A percentile compares a stretch with the other conserved stretches of the same genome.
phyloP scores from a whole-genome alignment of 1,139 yeast genomes.

The Saccharomyces hybrid region DNA sequence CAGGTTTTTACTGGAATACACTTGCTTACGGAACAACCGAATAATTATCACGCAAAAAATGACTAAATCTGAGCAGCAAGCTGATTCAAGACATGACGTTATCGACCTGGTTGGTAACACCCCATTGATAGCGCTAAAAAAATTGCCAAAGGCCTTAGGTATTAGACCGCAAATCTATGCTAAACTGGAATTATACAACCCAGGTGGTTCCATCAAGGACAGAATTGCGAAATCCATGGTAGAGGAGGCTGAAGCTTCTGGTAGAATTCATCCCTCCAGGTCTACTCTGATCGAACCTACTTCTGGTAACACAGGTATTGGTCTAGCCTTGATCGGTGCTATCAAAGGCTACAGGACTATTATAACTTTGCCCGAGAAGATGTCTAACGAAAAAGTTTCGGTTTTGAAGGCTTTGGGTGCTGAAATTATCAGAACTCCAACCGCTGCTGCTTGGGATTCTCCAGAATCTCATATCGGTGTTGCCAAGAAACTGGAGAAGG shows the following conservation, averaged over 20 bases:
- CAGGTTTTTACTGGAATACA: no score
- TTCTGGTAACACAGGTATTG: constrained; percentile 85
- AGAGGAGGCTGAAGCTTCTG: constrained; percentile 73
- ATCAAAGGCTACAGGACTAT: constrained; percentile 82
- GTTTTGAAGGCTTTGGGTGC: constrained; percentile 88
- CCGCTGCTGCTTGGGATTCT: constrained; percentile 90
- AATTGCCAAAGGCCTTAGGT: constrained; percentile 69
- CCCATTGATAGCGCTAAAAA: constrained; percentile 70
- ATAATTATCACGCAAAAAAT: no score
- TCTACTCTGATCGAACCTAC: constrained; percentile 85
- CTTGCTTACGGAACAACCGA: no score
- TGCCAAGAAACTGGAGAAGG: constrained; percentile 72
- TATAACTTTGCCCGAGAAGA: constrained; percentile 84
- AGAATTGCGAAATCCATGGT: constrained; percentile 86
- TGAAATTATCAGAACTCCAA: constrained; percentile 85
- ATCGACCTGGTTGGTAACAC: constrained; percentile 60
- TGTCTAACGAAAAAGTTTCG: constrained; percentile 86
- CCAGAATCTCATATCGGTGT: constrained; percentile 92
- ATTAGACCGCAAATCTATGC: constrained; percentile 80
- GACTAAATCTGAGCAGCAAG: no score
- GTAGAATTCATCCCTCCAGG: constrained; percentile 70
- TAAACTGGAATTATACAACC: constrained; percentile 77
- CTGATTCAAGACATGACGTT: constrained; percentile 26
- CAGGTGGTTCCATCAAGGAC: constrained; percentile 95
- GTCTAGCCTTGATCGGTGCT: constrained; percentile 81